Percentiles rank a stretch among this genome's conserved stretches.
Evolutionary conservation across 208 protist species (phyloP).

Genomic region (Crithidia sp.): DNA sequence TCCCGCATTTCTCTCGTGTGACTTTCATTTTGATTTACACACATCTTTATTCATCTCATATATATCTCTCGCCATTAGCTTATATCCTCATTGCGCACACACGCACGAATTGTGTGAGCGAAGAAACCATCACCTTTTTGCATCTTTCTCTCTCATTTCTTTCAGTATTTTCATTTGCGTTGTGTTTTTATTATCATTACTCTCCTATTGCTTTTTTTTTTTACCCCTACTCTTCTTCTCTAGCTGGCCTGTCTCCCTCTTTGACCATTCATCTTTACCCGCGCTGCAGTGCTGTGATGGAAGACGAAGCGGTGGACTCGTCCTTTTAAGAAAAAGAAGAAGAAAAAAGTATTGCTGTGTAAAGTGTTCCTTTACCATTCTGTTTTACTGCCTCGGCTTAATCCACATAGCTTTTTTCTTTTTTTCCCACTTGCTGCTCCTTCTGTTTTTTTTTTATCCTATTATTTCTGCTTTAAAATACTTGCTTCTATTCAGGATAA

Average conservation of each 20-base stretch:
- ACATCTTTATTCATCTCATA: background rate
- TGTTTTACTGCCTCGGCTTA: too few species aligned
- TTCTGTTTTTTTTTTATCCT: background rate
- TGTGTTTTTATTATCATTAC: background rate
- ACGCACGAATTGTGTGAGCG: slow-evolving; percentile 3
- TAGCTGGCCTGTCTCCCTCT: background rate
- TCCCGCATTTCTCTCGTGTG: background rate
- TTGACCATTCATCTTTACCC: background rate
- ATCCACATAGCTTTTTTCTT: background rate
- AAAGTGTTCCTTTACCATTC: too few species aligned
- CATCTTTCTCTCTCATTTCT: slow-evolving; percentile 18
- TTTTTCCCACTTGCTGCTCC: background rate
- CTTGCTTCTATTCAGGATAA: background rate
- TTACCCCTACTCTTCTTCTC: background rate
- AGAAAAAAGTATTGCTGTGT: too few species aligned
- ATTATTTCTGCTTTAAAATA: background rate
- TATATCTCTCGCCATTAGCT: background rate
- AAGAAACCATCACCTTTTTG: background rate
- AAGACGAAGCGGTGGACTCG: background rate
- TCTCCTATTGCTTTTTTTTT: slow-evolving; percentile 15
- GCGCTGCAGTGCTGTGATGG: too few species aligned
- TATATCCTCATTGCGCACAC: background rate
- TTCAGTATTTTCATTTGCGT: slow-evolving; percentile 7
- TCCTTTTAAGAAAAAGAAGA: too few species aligned
- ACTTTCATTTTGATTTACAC: slow-evolving; percentile 6